Evolutionary conservation across 108 stramenopile genomes (phyloP), one percentile per base, ranked within the genome.

Genomic region (Epipyxis sp.): DNA sequence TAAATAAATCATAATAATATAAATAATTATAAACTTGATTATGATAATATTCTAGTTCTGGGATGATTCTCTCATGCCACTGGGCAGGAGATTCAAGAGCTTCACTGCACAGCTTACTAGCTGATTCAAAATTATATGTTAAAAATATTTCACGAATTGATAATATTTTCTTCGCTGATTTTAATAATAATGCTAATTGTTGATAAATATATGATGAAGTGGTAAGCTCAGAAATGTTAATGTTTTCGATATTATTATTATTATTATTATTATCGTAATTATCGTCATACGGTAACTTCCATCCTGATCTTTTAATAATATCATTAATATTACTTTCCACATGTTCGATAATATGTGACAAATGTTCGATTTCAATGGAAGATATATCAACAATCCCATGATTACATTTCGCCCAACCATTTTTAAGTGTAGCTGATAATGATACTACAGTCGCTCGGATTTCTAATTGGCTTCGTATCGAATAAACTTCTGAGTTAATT

Each of bases 341-440:
- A 34, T 42, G 20, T 6, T 46, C 44, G 44, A 74, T 74, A 42
- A 42, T 42, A 37, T 74, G 6, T 3, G 25, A 16, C 6, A 74
- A 42, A 42, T 27, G 27, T 29, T 74, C 71, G 20, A 30, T 57
- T 13, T 37, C 41, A 37, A 74, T 54, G 20, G 16, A 10, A 3
- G 44, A 46, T 6, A 42, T 74, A 37, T 74, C 71, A 10, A 74
- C 71, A 42, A 74, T 27, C 3, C 71, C 71, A 6, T 74, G 44
- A 42, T 42, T 74, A 37, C 71, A 74, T 32, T 57, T 74, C 6
- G 71, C 71, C 71, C 71, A 74, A 42, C 71, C 71, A 6, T 29
- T 37, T 37, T 39, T 6, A 39, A 74, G 71, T 6, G 71, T 42
- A 10, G 40, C 43, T 29, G 71, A 6, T 6, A 74, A 42, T 10